A percentile compares a stretch with the other conserved stretches of the same genome.
These are phyloP conservation scores for Inga oerstediana DNA, from an alignment of 306 rosid genomes.

Conservation along the genomic window DNA sequence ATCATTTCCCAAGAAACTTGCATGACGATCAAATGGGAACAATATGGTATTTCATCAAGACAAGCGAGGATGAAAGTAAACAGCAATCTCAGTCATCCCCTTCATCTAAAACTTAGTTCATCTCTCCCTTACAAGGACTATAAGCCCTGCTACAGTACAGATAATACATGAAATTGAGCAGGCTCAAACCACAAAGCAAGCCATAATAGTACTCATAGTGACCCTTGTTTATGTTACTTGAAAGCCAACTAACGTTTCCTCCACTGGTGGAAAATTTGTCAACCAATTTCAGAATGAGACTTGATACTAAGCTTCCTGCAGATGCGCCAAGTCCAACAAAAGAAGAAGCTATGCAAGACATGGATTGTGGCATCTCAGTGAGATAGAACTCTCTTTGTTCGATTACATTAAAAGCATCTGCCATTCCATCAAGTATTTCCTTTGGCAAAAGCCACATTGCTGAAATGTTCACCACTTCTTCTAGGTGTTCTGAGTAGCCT, in stretches of 20 bases:
- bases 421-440: background rate
- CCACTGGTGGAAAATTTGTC: background rate
- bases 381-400: background rate
- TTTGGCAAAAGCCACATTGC: background rate
- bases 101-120: background rate
- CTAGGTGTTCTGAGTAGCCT: background rate
- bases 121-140: slow-evolving; percentile 26
- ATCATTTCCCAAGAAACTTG: background rate
- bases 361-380: background rate
- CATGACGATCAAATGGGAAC: background rate
- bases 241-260: background rate
- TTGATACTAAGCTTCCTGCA: background rate
- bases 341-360: background rate
- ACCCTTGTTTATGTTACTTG: slow-evolving; percentile 4
- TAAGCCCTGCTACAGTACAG: slow-evolving; percentile 30
- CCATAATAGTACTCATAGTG: background rate
- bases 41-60: too few relatives aligned
- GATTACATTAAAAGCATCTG: background rate
- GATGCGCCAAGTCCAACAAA: background rate
- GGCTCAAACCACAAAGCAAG: background rate
- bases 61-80: too few relatives aligned
- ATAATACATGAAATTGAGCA: slow-evolving; percentile 26
- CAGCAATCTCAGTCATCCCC: background rate
- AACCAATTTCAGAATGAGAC: background rate
- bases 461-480: background rate